These are phyloP conservation scores for Elongisporangium undulatum DNA, from an alignment of 352 stramenopile species.

Conservation along the genomic window DNA sequence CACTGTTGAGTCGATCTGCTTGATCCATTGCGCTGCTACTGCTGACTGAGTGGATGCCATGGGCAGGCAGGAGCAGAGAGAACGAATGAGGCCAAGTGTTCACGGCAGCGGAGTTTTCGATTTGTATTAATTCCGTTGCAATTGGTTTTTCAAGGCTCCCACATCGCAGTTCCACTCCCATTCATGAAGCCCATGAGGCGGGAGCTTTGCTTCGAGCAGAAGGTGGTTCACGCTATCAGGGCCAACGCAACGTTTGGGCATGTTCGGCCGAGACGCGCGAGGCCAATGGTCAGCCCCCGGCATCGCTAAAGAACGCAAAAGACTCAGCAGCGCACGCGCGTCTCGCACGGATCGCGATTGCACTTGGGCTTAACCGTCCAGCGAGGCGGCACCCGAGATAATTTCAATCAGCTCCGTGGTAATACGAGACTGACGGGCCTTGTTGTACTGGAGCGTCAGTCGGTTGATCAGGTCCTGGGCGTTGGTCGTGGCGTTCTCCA, in stretches of 20 bases:
- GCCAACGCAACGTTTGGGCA: not conserved
- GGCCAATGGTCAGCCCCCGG: too few relatives aligned
- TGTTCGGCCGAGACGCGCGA: not conserved
- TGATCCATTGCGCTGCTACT: not conserved
- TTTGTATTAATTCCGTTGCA: not conserved
- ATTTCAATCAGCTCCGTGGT: constrained; percentile 98
- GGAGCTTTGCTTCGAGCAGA: not conserved
- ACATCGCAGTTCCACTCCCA: not conserved
- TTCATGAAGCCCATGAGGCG: not conserved
- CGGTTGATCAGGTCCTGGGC: constrained; percentile 96
- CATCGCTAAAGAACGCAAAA: not conserved
- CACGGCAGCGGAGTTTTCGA: not conserved
- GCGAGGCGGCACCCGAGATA: constrained; percentile 96
- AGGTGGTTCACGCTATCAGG: not conserved
- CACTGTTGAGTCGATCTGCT: not conserved
- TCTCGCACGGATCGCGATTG: not conserved
- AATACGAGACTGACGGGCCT: constrained; percentile 94
- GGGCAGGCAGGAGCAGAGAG: too few relatives aligned
- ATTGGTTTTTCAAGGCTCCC: not conserved
- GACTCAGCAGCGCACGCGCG: not conserved
- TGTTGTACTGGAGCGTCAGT: constrained; percentile 89
- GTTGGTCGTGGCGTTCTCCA: constrained; percentile 99
- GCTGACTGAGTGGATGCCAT: too few relatives aligned
- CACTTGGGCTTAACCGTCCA: constrained; percentile 77
- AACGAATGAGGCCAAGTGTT: not conserved